Conservation (phyloP, 129 eudicot species). For the Dittrichia graveolens region DNA sequence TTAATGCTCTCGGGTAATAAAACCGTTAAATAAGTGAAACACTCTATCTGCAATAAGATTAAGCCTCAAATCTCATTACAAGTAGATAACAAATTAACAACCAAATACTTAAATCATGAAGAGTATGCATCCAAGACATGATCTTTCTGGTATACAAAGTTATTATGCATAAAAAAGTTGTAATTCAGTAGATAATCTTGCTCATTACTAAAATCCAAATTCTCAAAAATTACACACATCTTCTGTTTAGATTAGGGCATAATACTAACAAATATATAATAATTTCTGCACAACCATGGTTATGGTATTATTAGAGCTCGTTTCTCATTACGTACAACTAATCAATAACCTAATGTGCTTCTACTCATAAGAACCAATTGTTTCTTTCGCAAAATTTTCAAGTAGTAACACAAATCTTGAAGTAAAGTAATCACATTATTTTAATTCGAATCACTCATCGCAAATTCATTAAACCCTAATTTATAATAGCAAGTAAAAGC, state of each 20-base stretch:
- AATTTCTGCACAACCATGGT: neutral
- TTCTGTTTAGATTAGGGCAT: neutral
- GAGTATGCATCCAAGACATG: neutral
- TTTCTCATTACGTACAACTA: neutral
- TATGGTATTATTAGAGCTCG: neutral
- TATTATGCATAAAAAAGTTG: too few relatives aligned
- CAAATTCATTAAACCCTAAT: neutral
- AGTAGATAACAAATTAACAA: neutral
- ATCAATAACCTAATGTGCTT: neutral
- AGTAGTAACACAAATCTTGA: neutral
- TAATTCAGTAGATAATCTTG: neutral
- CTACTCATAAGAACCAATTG: neutral
- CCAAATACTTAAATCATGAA: neutral
- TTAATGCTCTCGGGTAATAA: neutral
- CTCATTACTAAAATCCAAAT: neutral
- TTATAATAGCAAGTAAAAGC: constrained; percentile 23
- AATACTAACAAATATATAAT: neutral
- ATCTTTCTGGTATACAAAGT: neutral
- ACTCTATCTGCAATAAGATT: constrained; percentile 25
- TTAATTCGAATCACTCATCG: neutral
- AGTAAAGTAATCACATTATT: constrained; percentile 5
- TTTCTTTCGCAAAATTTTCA: constrained; percentile 10
- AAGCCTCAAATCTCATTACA: constrained; percentile 3
- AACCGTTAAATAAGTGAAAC: neutral
- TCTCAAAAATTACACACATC: neutral